Evolutionary conservation across 176 grass and related monocot species (phyloP).

Genomic region (Melocanna baccifera): DNA sequence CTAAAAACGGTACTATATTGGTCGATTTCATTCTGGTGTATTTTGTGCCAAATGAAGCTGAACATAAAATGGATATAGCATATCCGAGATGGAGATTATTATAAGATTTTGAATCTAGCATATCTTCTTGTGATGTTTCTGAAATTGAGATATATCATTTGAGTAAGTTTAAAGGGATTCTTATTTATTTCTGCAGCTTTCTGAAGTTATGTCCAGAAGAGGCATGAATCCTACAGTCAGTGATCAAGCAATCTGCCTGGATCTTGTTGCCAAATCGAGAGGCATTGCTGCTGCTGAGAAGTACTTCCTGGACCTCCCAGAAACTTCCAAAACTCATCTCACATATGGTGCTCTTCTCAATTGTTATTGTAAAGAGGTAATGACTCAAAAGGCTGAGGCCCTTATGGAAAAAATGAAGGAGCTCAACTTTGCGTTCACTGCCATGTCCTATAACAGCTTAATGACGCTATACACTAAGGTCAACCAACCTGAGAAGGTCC

Average conservation of each 20-base stretch:
- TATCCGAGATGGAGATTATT: neutral
- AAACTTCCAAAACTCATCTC: constrained; percentile 82
- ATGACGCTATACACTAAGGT: constrained; percentile 82
- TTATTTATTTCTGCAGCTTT: constrained; percentile 50
- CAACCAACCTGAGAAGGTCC: constrained; percentile 67
- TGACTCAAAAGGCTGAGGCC: constrained; percentile 61
- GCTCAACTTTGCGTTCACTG: constrained; percentile 71
- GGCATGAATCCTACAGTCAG: constrained; percentile 86
- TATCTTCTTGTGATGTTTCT: constrained; percentile 5
- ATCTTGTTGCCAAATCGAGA: constrained; percentile 78
- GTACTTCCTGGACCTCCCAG: constrained; percentile 87
- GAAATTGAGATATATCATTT: neutral
- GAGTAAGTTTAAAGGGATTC: neutral
- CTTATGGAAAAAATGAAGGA: constrained; percentile 92
- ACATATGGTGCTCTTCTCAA: constrained; percentile 92
- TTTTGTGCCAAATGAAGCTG: constrained; percentile 10
- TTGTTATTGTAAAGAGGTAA: constrained; percentile 81
- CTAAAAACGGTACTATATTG: too few relatives aligned
- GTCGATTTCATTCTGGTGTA: neutral
- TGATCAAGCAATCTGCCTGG: constrained; percentile 80
- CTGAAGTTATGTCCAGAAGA: constrained; percentile 75
- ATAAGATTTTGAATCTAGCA: neutral
- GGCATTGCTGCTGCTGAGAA: constrained; percentile 86
- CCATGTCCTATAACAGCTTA: constrained; percentile 90
- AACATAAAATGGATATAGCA: neutral